phyloP scores from a whole-genome alignment of 345 rosid species.

The Acer negundo region DNA sequence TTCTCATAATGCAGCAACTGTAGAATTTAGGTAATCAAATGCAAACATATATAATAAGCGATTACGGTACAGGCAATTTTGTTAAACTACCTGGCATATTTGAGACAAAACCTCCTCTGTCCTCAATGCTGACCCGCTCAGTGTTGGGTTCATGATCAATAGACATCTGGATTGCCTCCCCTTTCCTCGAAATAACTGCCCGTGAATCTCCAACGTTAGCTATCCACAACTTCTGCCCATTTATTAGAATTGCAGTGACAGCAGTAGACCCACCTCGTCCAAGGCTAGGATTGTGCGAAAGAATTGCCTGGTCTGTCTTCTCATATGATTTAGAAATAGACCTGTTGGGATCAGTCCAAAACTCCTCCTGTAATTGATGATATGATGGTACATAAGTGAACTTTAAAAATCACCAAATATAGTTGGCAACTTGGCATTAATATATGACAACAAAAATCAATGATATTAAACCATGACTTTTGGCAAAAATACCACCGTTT shows the following conservation, averaged over 20 bases:
- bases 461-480: background rate
- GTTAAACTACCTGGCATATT: conserved; percentile 68
- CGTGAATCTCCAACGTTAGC: conserved; percentile 82
- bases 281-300: conserved; percentile 55
- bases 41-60: background rate
- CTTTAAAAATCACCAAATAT: background rate
- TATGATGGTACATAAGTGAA: background rate
- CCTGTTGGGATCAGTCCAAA: conserved; percentile 42
- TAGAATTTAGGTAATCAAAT: too few species aligned
- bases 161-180: conserved; percentile 63
- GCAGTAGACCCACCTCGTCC: conserved; percentile 87
- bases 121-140: conserved; percentile 61
- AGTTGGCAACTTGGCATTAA: too few species aligned
- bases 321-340: conserved; percentile 61
- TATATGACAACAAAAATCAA: background rate
- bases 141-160: conserved; percentile 71
- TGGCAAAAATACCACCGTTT: background rate
- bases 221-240: conserved; percentile 56
- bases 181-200: conserved; percentile 59
- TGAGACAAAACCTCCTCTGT: conserved; percentile 70
- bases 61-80: background rate
- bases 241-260: conserved; percentile 65
- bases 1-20: background rate
- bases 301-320: conserved; percentile 64
- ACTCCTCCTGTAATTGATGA: conserved; percentile 47